Conservation (phyloP, 2,329 filamentous ascomycete genomes). For the Didymella lethalis region DNA sequence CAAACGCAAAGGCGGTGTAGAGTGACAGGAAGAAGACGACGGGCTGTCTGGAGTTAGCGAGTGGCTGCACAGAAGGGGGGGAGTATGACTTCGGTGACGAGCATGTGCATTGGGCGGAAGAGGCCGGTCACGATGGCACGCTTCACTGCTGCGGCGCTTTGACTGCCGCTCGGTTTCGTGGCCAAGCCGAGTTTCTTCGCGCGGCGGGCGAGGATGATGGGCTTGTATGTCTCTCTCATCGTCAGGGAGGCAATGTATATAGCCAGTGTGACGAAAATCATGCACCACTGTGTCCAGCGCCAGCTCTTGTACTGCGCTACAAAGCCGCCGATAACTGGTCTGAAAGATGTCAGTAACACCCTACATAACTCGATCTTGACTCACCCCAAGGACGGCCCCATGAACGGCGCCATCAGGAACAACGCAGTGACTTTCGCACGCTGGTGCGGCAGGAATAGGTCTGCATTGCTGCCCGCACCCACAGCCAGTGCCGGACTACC, state of each 20-base stretch:
- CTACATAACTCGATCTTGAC: neutral
- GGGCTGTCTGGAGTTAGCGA: constrained; percentile 29
- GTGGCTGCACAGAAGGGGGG: no score
- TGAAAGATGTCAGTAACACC: constrained; percentile 10
- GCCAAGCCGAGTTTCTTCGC: constrained; percentile 44
- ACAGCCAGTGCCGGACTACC: constrained; percentile 65
- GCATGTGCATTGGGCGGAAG: constrained; percentile 60
- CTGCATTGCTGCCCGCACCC: constrained; percentile 53
- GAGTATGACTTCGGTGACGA: constrained; percentile 39
- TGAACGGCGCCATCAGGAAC: constrained; percentile 54
- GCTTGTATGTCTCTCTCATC: constrained; percentile 65
- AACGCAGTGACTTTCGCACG: constrained; percentile 47
- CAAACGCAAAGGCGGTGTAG: constrained; percentile 49
- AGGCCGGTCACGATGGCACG: constrained; percentile 52
- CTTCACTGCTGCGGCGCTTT: constrained; percentile 26
- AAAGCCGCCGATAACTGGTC: constrained; percentile 56
- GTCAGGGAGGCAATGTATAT: constrained; percentile 52
- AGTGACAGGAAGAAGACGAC: constrained; percentile 47
- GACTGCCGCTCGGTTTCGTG: constrained; percentile 17
- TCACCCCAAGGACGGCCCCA: constrained; percentile 50
- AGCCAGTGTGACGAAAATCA: constrained; percentile 52
- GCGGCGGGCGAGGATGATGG: constrained; percentile 54
- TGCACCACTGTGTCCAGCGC: constrained; percentile 56
- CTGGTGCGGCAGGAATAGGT: constrained; percentile 47
- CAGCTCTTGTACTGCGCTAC: constrained; percentile 56